Conservation (phyloP, 805 yeast genomes). For the Pichia sporocuriosa region DNA sequence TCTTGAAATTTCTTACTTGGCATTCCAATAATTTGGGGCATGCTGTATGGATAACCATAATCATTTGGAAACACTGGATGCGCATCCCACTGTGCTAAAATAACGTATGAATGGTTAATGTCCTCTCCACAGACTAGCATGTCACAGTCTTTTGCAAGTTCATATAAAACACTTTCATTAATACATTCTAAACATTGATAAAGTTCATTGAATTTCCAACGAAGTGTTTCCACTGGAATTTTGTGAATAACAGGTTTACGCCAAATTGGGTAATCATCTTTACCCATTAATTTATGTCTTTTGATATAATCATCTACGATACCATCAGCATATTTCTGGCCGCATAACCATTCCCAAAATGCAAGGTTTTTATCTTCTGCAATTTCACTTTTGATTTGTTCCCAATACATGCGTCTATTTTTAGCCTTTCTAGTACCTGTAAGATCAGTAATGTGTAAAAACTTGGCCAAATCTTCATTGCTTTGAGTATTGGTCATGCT, state of each 20-base stretch:
- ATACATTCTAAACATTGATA: constrained; percentile 3
- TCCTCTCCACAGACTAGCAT: constrained; percentile 5
- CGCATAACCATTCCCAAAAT: constrained; percentile 3
- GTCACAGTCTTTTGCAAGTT: constrained; percentile 5
- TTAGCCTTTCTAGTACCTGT: constrained; percentile 3
- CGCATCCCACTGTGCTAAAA: not conserved
- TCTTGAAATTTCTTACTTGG: not conserved
- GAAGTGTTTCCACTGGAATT: constrained; percentile 2
- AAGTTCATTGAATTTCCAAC: constrained; percentile 5
- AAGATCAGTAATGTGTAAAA: constrained; percentile 5
- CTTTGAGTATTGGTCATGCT: not conserved
- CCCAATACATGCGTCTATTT: constrained; percentile 1
- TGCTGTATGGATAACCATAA: not conserved
- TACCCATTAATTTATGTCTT: not conserved
- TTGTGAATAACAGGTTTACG: constrained; percentile 2
- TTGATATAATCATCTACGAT: constrained; percentile 4
- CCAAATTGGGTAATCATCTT: constrained; percentile 7
- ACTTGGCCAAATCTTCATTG: not conserved
- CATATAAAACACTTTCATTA: constrained; percentile 1
- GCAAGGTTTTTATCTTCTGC: not conserved
- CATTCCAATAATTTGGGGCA: constrained; percentile 1
- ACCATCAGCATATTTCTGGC: constrained; percentile 1
- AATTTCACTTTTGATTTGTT: constrained; percentile 2
- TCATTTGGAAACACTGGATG: not conserved
- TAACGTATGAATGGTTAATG: not conserved